Conservation (phyloP, 176 grass and related monocot species). For the Oryza officinalis region DNA sequence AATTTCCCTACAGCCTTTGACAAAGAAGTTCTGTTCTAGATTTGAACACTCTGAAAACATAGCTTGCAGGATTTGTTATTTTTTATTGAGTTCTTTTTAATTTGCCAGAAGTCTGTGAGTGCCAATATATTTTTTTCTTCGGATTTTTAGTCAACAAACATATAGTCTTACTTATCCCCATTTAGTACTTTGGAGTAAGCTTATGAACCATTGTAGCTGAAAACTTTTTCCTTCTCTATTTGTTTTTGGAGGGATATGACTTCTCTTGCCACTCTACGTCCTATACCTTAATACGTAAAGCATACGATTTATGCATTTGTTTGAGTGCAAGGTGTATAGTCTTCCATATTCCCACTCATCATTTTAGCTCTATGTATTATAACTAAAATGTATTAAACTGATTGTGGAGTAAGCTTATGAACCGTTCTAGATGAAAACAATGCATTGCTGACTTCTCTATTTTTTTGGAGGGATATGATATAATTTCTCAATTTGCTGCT, state of each 20-base stretch:
- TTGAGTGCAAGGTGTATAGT: neutral
- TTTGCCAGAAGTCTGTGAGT: neutral
- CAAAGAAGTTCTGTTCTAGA: neutral
- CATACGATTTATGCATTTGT: no score
- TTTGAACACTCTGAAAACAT: neutral
- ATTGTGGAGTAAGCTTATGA: constrained; percentile 6
- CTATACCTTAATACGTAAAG: no score
- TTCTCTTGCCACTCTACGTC: no score
- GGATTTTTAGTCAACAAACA: neutral
- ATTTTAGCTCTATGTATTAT: neutral
- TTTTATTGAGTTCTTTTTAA: neutral
- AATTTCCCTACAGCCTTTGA: neutral
- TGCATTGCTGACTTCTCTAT: neutral
- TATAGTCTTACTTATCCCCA: neutral
- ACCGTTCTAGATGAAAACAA: neutral
- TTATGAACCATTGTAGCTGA: neutral
- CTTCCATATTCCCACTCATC: neutral
- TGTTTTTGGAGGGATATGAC: no score
- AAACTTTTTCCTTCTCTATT: no score
- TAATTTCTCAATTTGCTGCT: neutral
- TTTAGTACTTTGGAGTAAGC: neutral
- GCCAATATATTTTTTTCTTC: neutral
- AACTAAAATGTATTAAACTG: neutral
- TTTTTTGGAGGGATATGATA: neutral
- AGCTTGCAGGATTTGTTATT: neutral